Percentiles rank a stretch among this genome's conserved stretches.
phyloP scores from a whole-genome alignment of 768 basidiomycete genomes.

The Saitozyma podzolica region DNA sequence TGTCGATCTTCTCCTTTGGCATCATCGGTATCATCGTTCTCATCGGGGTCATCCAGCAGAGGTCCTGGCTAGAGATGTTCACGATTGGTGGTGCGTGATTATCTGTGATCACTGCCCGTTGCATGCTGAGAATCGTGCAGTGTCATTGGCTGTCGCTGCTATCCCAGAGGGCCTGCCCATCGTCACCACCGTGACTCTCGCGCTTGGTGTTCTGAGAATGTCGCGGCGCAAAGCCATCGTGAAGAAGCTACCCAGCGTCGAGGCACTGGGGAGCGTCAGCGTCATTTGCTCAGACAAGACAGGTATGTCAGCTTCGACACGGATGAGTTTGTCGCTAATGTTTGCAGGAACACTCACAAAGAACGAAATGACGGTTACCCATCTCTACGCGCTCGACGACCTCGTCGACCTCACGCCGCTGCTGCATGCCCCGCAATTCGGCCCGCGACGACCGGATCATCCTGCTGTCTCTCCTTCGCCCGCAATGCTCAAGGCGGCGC shows the following conservation, averaged over 20 bases:
- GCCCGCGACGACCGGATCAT: constrained; percentile 36
- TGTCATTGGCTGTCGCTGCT: constrained; percentile 95
- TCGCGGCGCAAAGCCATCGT: constrained; percentile 92
- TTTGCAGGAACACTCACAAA: constrained; percentile 77
- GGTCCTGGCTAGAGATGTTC: constrained; percentile 96
- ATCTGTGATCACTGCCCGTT: not conserved
- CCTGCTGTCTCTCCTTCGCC: constrained; percentile 57
- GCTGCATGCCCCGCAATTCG: constrained; percentile 48
- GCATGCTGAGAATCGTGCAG: constrained; percentile 55
- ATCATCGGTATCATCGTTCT: constrained; percentile 91
- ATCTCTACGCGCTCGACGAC: constrained; percentile 85
- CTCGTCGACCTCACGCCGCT: constrained; percentile 65
- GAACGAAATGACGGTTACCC: constrained; percentile 93
- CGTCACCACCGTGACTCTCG: constrained; percentile 94
- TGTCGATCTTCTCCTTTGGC: constrained; percentile 87
- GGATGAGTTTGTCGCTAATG: not conserved
- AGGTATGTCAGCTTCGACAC: constrained; percentile 56
- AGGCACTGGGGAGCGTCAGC: constrained; percentile 89
- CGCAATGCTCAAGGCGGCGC: constrained; percentile 71
- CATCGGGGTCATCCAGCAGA: constrained; percentile 78
- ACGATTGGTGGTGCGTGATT: constrained; percentile 82
- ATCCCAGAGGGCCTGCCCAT: constrained; percentile 97
- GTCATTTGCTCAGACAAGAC: constrained; percentile 99
- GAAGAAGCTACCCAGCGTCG: constrained; percentile 93
- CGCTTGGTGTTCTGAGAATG: constrained; percentile 91